These are phyloP conservation scores for Candida broadrunensis DNA, from an alignment of 805 yeast genomes.

Conservation along the genomic window DNA sequence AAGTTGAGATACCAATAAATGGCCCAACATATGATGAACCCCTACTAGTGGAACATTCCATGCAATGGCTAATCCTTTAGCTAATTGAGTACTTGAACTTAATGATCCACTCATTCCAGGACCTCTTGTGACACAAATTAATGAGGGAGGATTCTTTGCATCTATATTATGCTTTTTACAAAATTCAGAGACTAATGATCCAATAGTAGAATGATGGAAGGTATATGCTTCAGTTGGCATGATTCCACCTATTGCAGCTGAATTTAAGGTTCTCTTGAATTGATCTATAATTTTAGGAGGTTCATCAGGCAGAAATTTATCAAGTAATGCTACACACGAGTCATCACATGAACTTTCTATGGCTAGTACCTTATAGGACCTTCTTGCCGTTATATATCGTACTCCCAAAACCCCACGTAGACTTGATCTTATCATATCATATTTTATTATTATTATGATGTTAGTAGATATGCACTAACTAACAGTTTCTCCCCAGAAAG, in stretches of 20 bases:
- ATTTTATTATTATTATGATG: too few species aligned
- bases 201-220: slow-evolving; percentile 67
- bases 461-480: too few species aligned
- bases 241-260: slow-evolving; percentile 73
- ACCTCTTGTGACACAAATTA: slow-evolving; percentile 89
- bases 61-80: slow-evolving; percentile 80
- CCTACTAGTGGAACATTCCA: slow-evolving; percentile 79
- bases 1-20: slow-evolving; percentile 53
- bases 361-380: slow-evolving; percentile 68
- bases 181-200: slow-evolving; percentile 46
- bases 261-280: slow-evolving; percentile 62
- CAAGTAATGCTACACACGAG: slow-evolving; percentile 79
- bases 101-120: slow-evolving; percentile 96
- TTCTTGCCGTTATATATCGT: neutral
- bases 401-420: neutral
- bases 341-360: slow-evolving; percentile 96
- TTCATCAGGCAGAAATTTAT: slow-evolving; percentile 34
- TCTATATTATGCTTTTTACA: slow-evolving; percentile 33
- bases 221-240: slow-evolving; percentile 80
- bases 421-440: slow-evolving; percentile 1
- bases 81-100: slow-evolving; percentile 76
- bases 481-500: too few species aligned
- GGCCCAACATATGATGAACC: slow-evolving; percentile 96
- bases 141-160: slow-evolving; percentile 48
- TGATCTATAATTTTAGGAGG: slow-evolving; percentile 58